Conservation (phyloP, 2,329 filamentous ascomycete genomes). For the Clonostachys rhizophaga region DNA sequence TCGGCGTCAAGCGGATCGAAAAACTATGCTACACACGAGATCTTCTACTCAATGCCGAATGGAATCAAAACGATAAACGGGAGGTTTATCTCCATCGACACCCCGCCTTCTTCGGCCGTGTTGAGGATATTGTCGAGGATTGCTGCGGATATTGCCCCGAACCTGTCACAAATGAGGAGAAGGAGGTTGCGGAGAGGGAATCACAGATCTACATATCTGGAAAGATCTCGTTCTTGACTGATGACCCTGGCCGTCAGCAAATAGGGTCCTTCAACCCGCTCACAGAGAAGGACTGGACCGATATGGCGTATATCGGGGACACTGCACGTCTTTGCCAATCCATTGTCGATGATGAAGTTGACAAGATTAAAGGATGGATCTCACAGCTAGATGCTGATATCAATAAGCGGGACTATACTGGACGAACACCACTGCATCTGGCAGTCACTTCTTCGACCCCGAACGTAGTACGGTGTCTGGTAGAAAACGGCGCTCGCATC, state of each 20-base stretch:
- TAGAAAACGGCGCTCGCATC: conserved; percentile 68
- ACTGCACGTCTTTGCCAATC: conserved; percentile 74
- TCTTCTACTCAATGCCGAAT: conserved; percentile 77
- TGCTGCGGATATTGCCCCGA: conserved; percentile 78
- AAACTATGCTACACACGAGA: conserved; percentile 80
- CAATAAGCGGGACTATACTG: conserved; percentile 73
- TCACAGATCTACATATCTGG: conserved; percentile 73
- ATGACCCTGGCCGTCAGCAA: conserved; percentile 77
- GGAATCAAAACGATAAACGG: conserved; percentile 75
- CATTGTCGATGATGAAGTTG: conserved; percentile 69
- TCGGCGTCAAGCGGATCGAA: conserved; percentile 68
- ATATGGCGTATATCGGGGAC: conserved; percentile 85
- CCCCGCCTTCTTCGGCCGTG: conserved; percentile 77
- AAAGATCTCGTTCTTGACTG: conserved; percentile 67
- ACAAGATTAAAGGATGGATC: conserved; percentile 67
- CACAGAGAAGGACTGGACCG: conserved; percentile 80
- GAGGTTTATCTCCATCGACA: conserved; percentile 76
- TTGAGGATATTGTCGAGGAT: conserved; percentile 70
- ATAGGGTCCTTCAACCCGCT: conserved; percentile 73
- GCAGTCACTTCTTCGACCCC: conserved; percentile 65
- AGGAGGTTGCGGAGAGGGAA: conserved; percentile 67
- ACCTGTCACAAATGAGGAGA: conserved; percentile 65
- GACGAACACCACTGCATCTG: conserved; percentile 69
- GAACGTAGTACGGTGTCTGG: conserved; percentile 65
- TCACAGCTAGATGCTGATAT: conserved; percentile 63